Percentiles rank a stretch among this genome's conserved stretches.
Evolutionary conservation across 1,284 basidiomycete genomes (phyloP).

Genomic region (Trametes hirsuta): DNA sequence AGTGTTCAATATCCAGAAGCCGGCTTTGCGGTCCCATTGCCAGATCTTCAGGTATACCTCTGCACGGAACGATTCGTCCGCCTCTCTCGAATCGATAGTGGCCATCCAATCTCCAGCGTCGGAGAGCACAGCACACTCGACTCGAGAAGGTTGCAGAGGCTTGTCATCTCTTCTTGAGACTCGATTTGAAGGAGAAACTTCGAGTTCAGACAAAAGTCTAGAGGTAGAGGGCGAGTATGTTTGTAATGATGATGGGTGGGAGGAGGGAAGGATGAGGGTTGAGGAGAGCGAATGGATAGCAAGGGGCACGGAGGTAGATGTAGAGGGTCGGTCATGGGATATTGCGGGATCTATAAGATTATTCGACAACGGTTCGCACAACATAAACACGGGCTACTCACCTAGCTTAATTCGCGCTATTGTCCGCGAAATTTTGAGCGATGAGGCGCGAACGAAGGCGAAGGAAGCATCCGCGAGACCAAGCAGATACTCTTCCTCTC

Average conservation of each 20-base stretch:
- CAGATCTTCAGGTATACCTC: constrained; percentile 92
- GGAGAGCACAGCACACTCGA: constrained; percentile 75
- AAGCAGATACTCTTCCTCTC: constrained; percentile 88
- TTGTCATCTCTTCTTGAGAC: constrained; percentile 86
- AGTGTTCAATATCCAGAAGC: constrained; percentile 81
- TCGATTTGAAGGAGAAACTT: constrained; percentile 93
- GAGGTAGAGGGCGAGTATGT: constrained; percentile 81
- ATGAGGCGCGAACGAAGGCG: constrained; percentile 76
- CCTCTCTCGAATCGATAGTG: constrained; percentile 81
- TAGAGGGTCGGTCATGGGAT: constrained; percentile 43
- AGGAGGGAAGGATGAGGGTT: constrained; percentile 88
- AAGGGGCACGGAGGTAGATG: constrained; percentile 58
- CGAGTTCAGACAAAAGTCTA: constrained; percentile 82
- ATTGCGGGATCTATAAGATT: constrained; percentile 47
- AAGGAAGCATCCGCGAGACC: constrained; percentile 85
- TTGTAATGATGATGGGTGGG: constrained; percentile 94
- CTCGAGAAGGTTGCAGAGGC: constrained; percentile 75
- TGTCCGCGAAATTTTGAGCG: constrained; percentile 72
- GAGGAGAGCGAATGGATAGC: constrained; percentile 73
- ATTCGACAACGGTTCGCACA: constrained; percentile 1
- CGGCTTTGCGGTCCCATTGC: constrained; percentile 72
- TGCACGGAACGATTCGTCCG: constrained; percentile 60
- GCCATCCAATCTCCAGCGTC: constrained; percentile 89
- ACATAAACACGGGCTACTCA: constrained; percentile 37
- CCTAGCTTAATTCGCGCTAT: constrained; percentile 83